phyloP scores from a whole-genome alignment of 352 stramenopile species.

The Phytophthora pseudosyringae region DNA sequence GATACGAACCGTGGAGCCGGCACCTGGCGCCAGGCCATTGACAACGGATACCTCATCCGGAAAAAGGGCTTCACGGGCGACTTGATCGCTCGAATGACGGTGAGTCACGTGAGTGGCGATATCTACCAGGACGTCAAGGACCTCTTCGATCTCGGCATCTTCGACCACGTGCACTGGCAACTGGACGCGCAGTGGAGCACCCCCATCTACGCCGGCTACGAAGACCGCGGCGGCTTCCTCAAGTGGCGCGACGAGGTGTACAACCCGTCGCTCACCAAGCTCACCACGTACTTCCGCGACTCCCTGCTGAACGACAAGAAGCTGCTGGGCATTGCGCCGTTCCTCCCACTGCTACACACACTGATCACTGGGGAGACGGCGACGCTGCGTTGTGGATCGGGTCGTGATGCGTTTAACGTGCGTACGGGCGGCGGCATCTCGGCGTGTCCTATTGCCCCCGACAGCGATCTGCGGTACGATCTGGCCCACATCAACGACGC shows the following conservation, averaged over 20 bases:
- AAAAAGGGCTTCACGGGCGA: slow-evolving; percentile 41
- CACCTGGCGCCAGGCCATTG: slow-evolving; percentile 43
- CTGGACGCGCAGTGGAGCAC: slow-evolving; percentile 47
- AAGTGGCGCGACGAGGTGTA: slow-evolving; percentile 45
- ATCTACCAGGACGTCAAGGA: slow-evolving; percentile 51
- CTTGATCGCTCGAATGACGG: slow-evolving; percentile 48
- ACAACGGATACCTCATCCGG: slow-evolving; percentile 45
- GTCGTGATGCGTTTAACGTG: slow-evolving; percentile 46
- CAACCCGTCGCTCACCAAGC: slow-evolving; percentile 43
- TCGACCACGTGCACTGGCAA: slow-evolving; percentile 51
- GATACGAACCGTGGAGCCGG: slow-evolving; percentile 38
- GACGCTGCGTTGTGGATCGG: slow-evolving; percentile 40
- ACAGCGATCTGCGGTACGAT: slow-evolving; percentile 38
- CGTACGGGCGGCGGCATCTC: slow-evolving; percentile 42
- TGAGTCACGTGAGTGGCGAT: slow-evolving; percentile 38
- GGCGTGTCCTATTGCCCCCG: slow-evolving; percentile 40
- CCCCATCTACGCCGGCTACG: slow-evolving; percentile 38
- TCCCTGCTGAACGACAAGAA: slow-evolving; percentile 32
- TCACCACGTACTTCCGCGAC: slow-evolving; percentile 37
- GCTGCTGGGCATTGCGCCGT: slow-evolving; percentile 41
- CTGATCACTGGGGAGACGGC: slow-evolving; percentile 35
- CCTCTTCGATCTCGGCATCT: slow-evolving; percentile 35
- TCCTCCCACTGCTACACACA: slow-evolving; percentile 36
- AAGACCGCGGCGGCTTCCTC: slow-evolving; percentile 36
- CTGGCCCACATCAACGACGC: slow-evolving; percentile 34